phyloP scores from a whole-genome alignment of 495 filamentous ascomycete species.

The Hypoxylon fuscum region DNA sequence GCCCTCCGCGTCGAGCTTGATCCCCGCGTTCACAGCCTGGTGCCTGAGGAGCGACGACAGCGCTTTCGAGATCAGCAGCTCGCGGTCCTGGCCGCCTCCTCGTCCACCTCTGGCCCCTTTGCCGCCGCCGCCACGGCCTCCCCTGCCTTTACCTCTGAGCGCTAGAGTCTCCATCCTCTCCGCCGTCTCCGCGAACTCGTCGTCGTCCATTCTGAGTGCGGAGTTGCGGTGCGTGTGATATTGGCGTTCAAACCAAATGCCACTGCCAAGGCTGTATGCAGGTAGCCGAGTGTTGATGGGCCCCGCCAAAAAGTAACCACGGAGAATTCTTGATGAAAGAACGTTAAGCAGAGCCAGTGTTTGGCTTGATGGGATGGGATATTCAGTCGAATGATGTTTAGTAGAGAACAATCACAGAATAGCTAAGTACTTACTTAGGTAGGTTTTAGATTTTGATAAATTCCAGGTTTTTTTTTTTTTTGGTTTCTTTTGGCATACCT shows the following conservation, averaged over 20 bases:
- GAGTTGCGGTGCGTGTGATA: not conserved
- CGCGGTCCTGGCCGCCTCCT: slow-evolving; percentile 53
- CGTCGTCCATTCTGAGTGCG: slow-evolving; percentile 14
- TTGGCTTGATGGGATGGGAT: not conserved
- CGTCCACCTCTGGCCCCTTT: slow-evolving; percentile 48
- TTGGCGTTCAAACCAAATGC: too few relatives aligned
- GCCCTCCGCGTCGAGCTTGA: slow-evolving; percentile 79
- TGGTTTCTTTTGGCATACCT: too few relatives aligned
- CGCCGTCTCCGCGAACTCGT: slow-evolving; percentile 26
- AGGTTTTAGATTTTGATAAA: too few relatives aligned
- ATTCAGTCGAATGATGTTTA: too few relatives aligned
- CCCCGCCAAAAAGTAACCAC: too few relatives aligned
- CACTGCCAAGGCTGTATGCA: not conserved
- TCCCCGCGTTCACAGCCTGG: slow-evolving; percentile 78
- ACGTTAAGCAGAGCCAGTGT: not conserved
- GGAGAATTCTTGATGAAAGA: too few relatives aligned
- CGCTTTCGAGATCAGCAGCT: slow-evolving; percentile 80
- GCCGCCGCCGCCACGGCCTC: slow-evolving; percentile 39
- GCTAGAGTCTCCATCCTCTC: slow-evolving; percentile 25
- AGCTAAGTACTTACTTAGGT: too few relatives aligned
- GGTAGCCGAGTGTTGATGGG: too few relatives aligned
- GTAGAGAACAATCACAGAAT: too few relatives aligned
- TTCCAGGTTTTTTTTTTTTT: too few relatives aligned
- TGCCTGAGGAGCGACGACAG: slow-evolving; percentile 83
- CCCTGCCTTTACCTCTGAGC: slow-evolving; percentile 22